Percentiles rank a stretch among this genome's conserved stretches.
Conservation (phyloP, 208 protist species). For the Leishmania tropica region DNA sequence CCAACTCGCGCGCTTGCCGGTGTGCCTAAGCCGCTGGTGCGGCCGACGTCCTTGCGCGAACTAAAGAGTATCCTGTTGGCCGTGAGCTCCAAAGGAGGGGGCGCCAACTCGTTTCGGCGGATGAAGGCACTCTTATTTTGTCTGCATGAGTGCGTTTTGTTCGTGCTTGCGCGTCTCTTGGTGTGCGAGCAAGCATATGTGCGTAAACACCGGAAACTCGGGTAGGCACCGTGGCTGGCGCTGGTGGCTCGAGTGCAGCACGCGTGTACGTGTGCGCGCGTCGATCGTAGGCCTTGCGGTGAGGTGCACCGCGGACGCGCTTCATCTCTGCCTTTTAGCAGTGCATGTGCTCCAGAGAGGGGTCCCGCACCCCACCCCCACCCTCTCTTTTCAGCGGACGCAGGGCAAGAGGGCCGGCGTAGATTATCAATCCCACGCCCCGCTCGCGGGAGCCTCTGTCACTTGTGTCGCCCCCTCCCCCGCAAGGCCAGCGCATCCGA, state of each 20-base stretch:
- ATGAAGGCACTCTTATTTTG: background rate
- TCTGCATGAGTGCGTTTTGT: background rate
- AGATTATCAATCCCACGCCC: background rate
- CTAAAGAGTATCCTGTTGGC: background rate
- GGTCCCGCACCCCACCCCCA: background rate
- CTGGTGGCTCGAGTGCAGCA: background rate
- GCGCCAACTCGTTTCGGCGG: background rate
- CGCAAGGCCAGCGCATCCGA: background rate
- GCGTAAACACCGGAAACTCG: background rate
- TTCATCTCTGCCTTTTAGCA: background rate
- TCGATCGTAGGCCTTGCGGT: background rate
- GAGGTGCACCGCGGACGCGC: too few relatives aligned
- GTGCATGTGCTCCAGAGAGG: background rate
- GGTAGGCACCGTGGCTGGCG: background rate
- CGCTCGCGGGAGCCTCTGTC: background rate
- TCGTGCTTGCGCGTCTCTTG: background rate
- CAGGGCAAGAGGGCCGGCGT: background rate
- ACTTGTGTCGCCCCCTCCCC: background rate
- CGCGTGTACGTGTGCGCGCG: background rate
- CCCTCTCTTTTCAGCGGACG: background rate
- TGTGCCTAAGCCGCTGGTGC: background rate
- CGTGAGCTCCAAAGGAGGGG: background rate
- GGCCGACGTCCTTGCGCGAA: background rate
- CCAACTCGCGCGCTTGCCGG: background rate
- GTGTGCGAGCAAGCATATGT: background rate